Base-by-base conservation (phyloP, 768 basidiomycete genomes). In the Leccinum rimulosum region DNA sequence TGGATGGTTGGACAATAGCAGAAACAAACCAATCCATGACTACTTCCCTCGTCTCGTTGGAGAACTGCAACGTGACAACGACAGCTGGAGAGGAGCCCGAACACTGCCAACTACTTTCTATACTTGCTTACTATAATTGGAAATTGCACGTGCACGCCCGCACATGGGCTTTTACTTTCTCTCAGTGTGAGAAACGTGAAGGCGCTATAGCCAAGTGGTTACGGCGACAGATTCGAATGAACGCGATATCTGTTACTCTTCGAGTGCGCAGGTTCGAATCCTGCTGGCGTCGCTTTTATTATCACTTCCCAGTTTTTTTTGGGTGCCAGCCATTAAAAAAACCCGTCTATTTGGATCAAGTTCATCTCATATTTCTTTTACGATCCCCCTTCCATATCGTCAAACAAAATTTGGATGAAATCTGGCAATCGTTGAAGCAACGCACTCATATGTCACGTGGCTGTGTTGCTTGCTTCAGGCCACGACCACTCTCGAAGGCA, bases 161-260 rank as follows among this genome's bases (percentile, higher is more conserved):
- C 31, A 31, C 31, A 11, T 33, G 12, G 4, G 45, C 6, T 25
- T 43, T 28, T 50, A 17, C 4, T n/a, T 11, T n/a, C 33, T 33
- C 35, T 28, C 10, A 6, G 8, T 25, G 14, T 4, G 33, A 5
- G 4, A 38, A 9, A 2, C 1, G 0, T 0, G 1, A 54, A 40
- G 75, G 74, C 75, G 78, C 83, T 83, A 85, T 84, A 84, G 83
- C 84, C 83, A 83, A 85, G 84, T 85, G 84, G 84, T 86, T 86
- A 86, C 82, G 83, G 84, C 84, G 84, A 84, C 79, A 84, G 83
- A 85, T 84, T 85, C 79, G 82, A 83, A 83, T 61, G 33, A 14
- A 48, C 4, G 57, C 61, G 68, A 66, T 55, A 73, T 73, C 72
- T 73, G 73, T 73, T 73, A 70, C 72, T 73, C 73, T 73, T 73